phyloP scores from a whole-genome alignment of 306 rosid genomes.

The Inga laurina region DNA sequence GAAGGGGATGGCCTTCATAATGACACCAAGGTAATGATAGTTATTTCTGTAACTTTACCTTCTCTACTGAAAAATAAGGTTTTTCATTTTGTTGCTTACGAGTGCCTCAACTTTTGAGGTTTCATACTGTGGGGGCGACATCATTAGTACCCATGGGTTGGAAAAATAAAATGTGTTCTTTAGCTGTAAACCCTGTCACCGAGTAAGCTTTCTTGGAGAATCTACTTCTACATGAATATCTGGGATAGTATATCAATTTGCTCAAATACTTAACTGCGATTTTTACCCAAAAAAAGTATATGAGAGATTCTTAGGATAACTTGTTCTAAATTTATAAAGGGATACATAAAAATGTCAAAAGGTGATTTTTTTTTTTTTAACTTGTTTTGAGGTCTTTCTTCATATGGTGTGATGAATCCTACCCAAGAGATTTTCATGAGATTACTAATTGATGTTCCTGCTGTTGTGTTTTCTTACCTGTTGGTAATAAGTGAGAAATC shows the following conservation, averaged over 20 bases:
- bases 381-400: neutral
- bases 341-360: neutral
- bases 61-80: neutral
- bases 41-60: neutral
- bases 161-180: neutral
- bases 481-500: neutral
- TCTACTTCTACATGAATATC: neutral
- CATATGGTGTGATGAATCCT: neutral
- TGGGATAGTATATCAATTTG: neutral
- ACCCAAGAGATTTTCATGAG: neutral
- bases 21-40: slow-evolving; percentile 47
- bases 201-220: neutral
- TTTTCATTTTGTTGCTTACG: neutral
- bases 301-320: neutral
- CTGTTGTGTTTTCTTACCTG: neutral
- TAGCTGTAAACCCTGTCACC: neutral
- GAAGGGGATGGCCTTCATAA: slow-evolving; percentile 55
- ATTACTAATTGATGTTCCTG: neutral
- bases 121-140: neutral
- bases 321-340: neutral
- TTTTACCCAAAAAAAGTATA: neutral
- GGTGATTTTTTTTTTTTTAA: neutral
- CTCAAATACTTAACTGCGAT: neutral
- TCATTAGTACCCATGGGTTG: neutral
- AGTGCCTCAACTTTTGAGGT: neutral